Evolutionary conservation across 495 filamentous ascomycete genomes (phyloP).

Genomic region (Elasticomyces elasticus): DNA sequence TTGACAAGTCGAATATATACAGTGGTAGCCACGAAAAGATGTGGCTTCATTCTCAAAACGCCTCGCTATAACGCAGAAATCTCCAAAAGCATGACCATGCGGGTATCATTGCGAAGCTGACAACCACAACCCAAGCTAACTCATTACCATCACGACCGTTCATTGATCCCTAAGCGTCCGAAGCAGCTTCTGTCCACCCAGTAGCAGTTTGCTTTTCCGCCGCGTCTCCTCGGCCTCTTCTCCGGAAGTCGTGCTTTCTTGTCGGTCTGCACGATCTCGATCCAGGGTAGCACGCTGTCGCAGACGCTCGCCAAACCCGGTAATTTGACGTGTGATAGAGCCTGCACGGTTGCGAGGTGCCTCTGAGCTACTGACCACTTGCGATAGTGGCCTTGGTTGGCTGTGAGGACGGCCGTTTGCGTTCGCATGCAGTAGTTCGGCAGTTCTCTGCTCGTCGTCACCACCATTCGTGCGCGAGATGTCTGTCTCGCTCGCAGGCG

Average conservation of each 20-base stretch:
- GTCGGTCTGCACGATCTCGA: too few relatives aligned
- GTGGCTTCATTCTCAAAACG: too few relatives aligned
- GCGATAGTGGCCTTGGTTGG: background rate
- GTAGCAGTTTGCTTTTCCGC: slow-evolving; percentile 21
- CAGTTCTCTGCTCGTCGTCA: slow-evolving; percentile 4
- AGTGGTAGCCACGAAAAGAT: too few relatives aligned
- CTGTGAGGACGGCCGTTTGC: background rate
- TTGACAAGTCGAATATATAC: too few relatives aligned
- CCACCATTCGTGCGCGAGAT: background rate
- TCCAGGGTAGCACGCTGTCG: slow-evolving; percentile 10
- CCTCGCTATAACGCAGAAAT: background rate
- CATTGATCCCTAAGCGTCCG: slow-evolving; percentile 13
- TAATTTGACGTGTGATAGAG: slow-evolving; percentile 11
- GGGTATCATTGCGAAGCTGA: background rate
- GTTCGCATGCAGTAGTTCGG: background rate
- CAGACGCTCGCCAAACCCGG: slow-evolving; percentile 22
- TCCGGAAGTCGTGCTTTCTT: background rate
- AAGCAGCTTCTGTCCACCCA: slow-evolving; percentile 23
- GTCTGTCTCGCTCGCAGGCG: background rate
- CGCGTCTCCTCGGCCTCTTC: slow-evolving; percentile 15
- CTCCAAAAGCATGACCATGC: background rate
- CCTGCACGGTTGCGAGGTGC: slow-evolving; percentile 8
- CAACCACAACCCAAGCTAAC: background rate
- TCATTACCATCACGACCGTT: background rate
- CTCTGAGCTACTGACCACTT: background rate